These are phyloP conservation scores for Chaetomiaceae sp. DNA, from an alignment of 2,329 filamentous ascomycete species.

Conservation along the genomic window DNA sequence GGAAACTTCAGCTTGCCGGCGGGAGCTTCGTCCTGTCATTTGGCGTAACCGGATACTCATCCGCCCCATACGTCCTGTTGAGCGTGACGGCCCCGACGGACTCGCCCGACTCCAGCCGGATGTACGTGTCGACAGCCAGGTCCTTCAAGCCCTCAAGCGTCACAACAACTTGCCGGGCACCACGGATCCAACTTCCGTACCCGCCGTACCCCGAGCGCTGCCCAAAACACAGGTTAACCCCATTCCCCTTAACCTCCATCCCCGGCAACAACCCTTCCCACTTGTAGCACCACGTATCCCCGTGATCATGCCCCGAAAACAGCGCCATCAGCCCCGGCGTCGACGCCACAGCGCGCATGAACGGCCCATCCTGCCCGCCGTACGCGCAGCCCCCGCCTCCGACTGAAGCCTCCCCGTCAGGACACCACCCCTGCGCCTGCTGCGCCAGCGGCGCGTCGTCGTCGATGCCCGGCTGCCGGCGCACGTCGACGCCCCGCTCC, in stretches of 20 bases:
- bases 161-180: constrained; percentile 42
- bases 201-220: constrained; percentile 66
- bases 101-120: constrained; percentile 43
- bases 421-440: constrained; percentile 31
- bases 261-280: constrained; percentile 26
- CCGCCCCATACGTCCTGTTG: constrained; percentile 46
- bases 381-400: constrained; percentile 26
- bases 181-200: constrained; percentile 59
- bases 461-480: constrained; percentile 31
- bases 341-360: constrained; percentile 49
- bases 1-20: too few relatives aligned
- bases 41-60: constrained; percentile 36
- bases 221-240: constrained; percentile 40
- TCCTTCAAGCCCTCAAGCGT: constrained; percentile 21
- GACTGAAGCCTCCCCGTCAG: too few relatives aligned
- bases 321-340: constrained; percentile 45
- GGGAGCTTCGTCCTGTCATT: constrained; percentile 22
- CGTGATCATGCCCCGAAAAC: constrained; percentile 57
- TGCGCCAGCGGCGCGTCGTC: constrained; percentile 27
- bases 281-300: constrained; percentile 44
- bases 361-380: constrained; percentile 43
- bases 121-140: constrained; percentile 42
- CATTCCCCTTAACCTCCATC: constrained; percentile 32
- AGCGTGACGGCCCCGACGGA: constrained; percentile 40
- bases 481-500: constrained; percentile 24